A percentile compares a stretch with the other conserved stretches of the same genome.
These are phyloP conservation scores for Hypoxylon trugodes DNA, from an alignment of 495 filamentous ascomycete species.

Conservation along the genomic window DNA sequence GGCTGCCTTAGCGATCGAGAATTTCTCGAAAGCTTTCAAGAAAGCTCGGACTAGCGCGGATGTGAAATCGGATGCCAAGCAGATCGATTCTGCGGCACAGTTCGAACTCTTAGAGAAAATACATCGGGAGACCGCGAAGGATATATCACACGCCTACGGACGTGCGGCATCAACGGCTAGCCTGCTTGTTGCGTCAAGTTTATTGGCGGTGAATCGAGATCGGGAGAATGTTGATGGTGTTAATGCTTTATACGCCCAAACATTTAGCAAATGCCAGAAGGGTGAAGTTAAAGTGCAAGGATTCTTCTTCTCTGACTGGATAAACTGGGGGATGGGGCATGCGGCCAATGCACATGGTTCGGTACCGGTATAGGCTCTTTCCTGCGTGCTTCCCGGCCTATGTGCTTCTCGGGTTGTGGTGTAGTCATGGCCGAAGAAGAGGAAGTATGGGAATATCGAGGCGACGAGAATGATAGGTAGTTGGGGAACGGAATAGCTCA, in stretches of 20 bases:
- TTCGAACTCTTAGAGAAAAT: conserved; percentile 70
- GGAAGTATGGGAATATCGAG: too few species aligned
- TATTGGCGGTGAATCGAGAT: conserved; percentile 52
- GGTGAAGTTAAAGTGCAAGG: conserved; percentile 58
- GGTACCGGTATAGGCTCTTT: too few species aligned
- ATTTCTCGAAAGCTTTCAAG: conserved; percentile 76
- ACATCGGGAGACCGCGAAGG: conserved; percentile 75
- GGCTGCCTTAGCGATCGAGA: conserved; percentile 70
- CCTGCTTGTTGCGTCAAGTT: conserved; percentile 55
- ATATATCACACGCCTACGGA: conserved; percentile 58
- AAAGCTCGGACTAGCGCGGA: conserved; percentile 55
- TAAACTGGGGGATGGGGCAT: conserved; percentile 67
- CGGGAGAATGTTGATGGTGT: conserved; percentile 44
- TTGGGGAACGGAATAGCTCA: too few species aligned
- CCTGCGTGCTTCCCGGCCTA: too few species aligned
- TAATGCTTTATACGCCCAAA: conserved; percentile 52
- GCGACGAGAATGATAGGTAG: too few species aligned
- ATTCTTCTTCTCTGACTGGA: conserved; percentile 61
- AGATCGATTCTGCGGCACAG: conserved; percentile 45
- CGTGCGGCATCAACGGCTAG: conserved; percentile 59
- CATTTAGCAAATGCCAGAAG: conserved; percentile 54
- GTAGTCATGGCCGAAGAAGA: too few species aligned
- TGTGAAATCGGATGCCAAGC: conserved; percentile 39
- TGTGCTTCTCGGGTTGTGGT: too few species aligned
- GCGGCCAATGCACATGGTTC: conserved; percentile 38